Evolutionary conservation across 2,329 filamentous ascomycete species (phyloP), one percentile per base, ranked within the genome.

Genomic region (Paecilomyces sp.): DNA sequence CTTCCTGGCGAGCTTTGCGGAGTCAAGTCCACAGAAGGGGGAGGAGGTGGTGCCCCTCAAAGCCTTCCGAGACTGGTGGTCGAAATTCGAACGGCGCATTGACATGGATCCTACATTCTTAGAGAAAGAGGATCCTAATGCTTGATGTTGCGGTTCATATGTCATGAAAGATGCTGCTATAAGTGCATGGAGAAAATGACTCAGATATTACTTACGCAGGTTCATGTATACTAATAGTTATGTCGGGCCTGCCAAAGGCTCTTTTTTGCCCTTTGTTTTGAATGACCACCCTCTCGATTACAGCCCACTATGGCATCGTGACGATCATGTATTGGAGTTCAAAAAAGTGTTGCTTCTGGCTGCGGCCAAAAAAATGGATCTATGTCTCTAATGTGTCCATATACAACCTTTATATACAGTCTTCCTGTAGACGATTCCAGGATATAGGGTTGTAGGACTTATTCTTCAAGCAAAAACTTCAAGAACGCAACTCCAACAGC

Each of bases 51-150:
- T 99, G 25, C 92, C 94, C n/a, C 77, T 99, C 64, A 94, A 90
- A 77, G 91, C 90, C 4, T 99, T 99, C 73, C 89, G 95, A 77
- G 91, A 96, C 60, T 99, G 95, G 94, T 99, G 95, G 94, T 84
- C 82, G 62, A 97, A 97, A 76, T 99, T 99, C 77, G 93, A 99
- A 79, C 85, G 85, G 62, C 88, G 87, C 70, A 84, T 99, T 47
- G 88, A 92, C 67, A 83, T 85, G 64, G 94, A 99, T 77, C 93
- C 94, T 0, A 85, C 85, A 6, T 99, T 99, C 72, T 79, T 99
- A 66, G 92, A 97, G 76, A 85, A 88, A 68, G 85, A 82, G 59
- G 83, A 85, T 64, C 79, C 80, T 18, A 68, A 62, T 63, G 65
- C 68, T 12, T 63, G 28, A 65, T 57, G 13, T 13, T 12, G 7